Percentiles rank a stretch among this genome's conserved stretches.
These are phyloP conservation scores for Hordeum marinum DNA, from an alignment of 176 grass and related monocot genomes.

Conservation along the genomic window DNA sequence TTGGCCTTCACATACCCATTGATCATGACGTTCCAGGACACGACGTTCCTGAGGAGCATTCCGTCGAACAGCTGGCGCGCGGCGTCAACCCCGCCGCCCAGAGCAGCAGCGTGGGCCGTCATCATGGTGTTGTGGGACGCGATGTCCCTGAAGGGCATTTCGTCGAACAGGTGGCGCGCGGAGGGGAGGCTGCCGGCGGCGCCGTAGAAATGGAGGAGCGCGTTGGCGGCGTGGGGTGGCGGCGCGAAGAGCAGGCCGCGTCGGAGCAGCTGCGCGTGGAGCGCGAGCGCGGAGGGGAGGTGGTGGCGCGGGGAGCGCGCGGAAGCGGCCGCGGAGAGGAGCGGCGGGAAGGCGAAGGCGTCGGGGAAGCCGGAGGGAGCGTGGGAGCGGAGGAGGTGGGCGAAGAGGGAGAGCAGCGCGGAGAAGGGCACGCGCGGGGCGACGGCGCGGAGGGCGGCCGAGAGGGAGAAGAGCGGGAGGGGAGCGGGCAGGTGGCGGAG, in stretches of 20 bases:
- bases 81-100: not conserved
- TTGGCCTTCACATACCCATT: conserved; percentile 32
- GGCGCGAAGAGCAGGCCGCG: conserved; percentile 39
- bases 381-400: conserved; percentile 24
- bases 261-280: conserved; percentile 41
- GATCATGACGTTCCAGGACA: conserved; percentile 64
- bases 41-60: conserved; percentile 46
- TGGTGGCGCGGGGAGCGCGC: not conserved
- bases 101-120: conserved; percentile 5
- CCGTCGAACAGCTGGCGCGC: conserved; percentile 35
- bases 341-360: conserved; percentile 29
- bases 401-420: conserved; percentile 33
- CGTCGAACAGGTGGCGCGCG: conserved; percentile 43
- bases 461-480: conserved; percentile 36
- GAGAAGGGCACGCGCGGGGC: conserved; percentile 15
- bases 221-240: conserved; percentile 41
- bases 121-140: conserved; percentile 51
- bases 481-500: conserved; percentile 25
- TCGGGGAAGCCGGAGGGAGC: conserved; percentile 24
- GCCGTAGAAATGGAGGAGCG: conserved; percentile 45
- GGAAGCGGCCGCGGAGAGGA: conserved; percentile 10
- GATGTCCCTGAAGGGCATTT: conserved; percentile 48
- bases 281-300: conserved; percentile 13
- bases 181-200: conserved; percentile 9
- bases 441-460: conserved; percentile 32